Evolutionary conservation across 2,329 filamentous ascomycete genomes (phyloP).

Genomic region (Talaromyces amestolkiae): DNA sequence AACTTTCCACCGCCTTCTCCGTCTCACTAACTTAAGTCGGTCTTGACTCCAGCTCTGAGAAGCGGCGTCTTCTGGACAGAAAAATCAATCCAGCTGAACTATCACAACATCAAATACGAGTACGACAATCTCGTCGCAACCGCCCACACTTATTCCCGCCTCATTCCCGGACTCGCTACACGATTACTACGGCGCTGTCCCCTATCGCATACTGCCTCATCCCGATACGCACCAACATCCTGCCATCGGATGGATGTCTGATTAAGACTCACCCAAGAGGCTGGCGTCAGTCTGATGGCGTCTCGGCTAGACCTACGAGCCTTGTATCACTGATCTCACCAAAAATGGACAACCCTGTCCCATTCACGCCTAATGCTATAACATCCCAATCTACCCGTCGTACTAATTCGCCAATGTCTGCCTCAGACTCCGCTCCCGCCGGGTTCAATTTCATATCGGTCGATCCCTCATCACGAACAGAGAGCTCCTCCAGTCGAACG

Average conservation of each 20-base stretch:
- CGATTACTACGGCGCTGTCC: not conserved
- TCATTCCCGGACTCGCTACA: not conserved
- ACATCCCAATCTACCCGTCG: not conserved
- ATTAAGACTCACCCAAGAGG: not conserved
- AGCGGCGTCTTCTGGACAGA: not conserved
- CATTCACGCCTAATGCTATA: conserved; percentile 9
- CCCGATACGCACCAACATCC: not conserved
- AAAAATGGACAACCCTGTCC: conserved; percentile 16
- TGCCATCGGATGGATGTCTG: conserved; percentile 3
- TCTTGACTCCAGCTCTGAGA: not conserved
- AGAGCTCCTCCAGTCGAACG: conserved; percentile 21
- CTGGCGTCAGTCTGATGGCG: conserved; percentile 16
- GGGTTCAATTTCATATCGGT: conserved; percentile 21
- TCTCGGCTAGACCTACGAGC: not conserved
- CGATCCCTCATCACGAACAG: conserved; percentile 19
- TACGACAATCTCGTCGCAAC: not conserved
- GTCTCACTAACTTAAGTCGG: not conserved
- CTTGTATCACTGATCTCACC: not conserved
- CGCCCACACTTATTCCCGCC: no score
- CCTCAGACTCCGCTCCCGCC: not conserved
- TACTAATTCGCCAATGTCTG: not conserved
- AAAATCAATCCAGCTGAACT: not conserved
- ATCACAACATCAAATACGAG: not conserved
- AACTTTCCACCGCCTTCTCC: conserved; percentile 11
- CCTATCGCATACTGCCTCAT: not conserved